Percentiles rank a stretch among this genome's conserved stretches.
Conservation (phyloP, 306 rosid species). For the Cercis canadensis region DNA sequence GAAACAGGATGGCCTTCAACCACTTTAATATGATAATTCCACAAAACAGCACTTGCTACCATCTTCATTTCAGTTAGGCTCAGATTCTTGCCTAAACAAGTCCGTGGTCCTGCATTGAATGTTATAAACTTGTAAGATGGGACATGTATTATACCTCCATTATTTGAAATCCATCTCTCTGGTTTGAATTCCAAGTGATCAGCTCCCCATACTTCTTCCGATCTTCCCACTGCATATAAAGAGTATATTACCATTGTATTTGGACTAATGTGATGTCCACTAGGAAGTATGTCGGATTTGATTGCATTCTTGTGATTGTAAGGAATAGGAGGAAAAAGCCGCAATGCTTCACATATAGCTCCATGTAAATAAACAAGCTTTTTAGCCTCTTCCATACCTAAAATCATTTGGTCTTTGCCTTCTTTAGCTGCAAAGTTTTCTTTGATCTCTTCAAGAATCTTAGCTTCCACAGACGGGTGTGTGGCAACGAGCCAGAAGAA, state of each 20-base stretch:
- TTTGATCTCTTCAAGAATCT: slow-evolving; percentile 39
- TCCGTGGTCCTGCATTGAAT: slow-evolving; percentile 41
- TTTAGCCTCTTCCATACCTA: slow-evolving; percentile 8
- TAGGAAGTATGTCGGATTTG: slow-evolving; percentile 36
- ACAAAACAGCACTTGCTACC: slow-evolving; percentile 25
- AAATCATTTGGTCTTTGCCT: background rate
- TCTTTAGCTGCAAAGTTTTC: background rate
- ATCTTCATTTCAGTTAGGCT: slow-evolving; percentile 39
- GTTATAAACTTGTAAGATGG: slow-evolving; percentile 43
- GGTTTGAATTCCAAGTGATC: slow-evolving; percentile 49
- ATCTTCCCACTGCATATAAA: slow-evolving; percentile 46
- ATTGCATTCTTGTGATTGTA: slow-evolving; percentile 25
- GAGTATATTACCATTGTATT: slow-evolving; percentile 1
- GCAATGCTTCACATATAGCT: slow-evolving; percentile 35
- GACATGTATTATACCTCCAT: slow-evolving; percentile 13
- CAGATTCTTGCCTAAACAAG: slow-evolving; percentile 40
- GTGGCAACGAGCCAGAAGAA: slow-evolving; percentile 37
- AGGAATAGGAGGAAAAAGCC: slow-evolving; percentile 43
- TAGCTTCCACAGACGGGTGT: slow-evolving; percentile 25
- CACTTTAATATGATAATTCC: slow-evolving; percentile 12
- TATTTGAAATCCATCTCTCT: slow-evolving; percentile 46
- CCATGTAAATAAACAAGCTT: slow-evolving; percentile 40
- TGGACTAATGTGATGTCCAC: slow-evolving; percentile 38
- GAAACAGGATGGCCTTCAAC: too few species aligned
- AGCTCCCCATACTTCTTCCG: slow-evolving; percentile 41